These are phyloP conservation scores for Sporisorium graminicola DNA, from an alignment of 1,284 basidiomycete species.

Conservation along the genomic window DNA sequence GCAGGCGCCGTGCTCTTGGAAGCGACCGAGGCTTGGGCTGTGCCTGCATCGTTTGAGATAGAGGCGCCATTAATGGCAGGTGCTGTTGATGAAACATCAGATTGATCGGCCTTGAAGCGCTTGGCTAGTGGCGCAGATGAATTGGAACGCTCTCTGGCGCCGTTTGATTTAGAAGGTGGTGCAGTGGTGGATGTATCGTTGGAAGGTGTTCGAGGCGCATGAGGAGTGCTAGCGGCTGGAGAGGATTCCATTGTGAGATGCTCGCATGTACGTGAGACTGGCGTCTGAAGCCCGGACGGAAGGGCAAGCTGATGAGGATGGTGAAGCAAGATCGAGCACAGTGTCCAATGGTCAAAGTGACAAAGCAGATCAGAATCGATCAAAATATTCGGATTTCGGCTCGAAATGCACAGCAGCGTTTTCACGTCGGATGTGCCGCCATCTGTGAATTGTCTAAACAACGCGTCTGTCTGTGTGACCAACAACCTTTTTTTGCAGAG, in stretches of 20 bases:
- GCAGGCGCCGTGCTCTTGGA: not conserved
- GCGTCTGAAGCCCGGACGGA: not conserved
- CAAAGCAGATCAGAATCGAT: not conserved
- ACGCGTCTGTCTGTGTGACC: no score
- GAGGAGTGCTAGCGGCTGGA: slow-evolving; percentile 25
- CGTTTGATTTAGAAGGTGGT: slow-evolving; percentile 13
- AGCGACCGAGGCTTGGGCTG: slow-evolving; percentile 5
- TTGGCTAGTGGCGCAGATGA: slow-evolving; percentile 38
- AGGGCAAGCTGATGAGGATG: not conserved
- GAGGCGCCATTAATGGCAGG: slow-evolving; percentile 23
- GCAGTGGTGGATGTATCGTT: slow-evolving; percentile 22
- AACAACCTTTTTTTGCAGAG: no score
- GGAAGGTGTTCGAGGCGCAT: slow-evolving; percentile 17
- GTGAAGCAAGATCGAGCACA: not conserved
- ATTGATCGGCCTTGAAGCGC: slow-evolving; percentile 39
- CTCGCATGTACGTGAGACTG: no score
- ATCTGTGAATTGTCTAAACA: no score
- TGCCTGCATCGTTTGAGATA: slow-evolving; percentile 7
- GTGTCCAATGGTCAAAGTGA: no score
- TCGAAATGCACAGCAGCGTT: no score
- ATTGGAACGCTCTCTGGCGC: slow-evolving; percentile 28
- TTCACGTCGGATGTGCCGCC: no score
- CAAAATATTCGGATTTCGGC: slow-evolving; percentile 2
- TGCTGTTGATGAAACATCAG: slow-evolving; percentile 16
- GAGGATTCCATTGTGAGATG: slow-evolving; percentile 30